These are phyloP conservation scores for Fusarium chaquense DNA, from an alignment of 2,329 filamentous ascomycete species.

Conservation along the genomic window DNA sequence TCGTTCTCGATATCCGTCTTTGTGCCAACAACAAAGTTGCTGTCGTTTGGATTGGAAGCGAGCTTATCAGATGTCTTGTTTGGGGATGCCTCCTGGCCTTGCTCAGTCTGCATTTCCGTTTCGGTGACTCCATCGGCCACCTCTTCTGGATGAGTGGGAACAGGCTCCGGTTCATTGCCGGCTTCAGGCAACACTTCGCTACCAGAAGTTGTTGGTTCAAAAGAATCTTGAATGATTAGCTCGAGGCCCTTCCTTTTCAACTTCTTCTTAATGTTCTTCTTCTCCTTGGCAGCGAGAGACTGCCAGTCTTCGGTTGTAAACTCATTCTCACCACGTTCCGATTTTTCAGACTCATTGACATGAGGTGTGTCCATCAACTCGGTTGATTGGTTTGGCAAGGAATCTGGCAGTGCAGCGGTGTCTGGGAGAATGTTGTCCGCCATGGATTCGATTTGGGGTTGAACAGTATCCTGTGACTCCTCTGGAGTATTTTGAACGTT, in stretches of 20 bases:
- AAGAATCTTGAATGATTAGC: constrained; percentile 24
- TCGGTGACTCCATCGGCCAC: not conserved
- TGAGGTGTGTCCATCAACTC: not conserved
- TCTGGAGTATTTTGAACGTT: constrained; percentile 20
- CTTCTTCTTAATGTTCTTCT: constrained; percentile 42
- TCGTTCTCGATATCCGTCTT: not conserved
- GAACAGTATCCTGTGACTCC: constrained; percentile 11
- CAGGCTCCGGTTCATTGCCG: not conserved
- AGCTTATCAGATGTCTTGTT: not conserved
- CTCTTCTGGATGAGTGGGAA: not conserved
- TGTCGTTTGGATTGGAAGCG: not conserved
- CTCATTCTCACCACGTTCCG: constrained; percentile 14
- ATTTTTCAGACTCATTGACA: not conserved
- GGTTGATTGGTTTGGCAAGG: not conserved
- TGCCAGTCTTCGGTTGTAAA: constrained; percentile 34
- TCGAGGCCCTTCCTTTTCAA: constrained; percentile 41
- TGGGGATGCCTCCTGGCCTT: not conserved
- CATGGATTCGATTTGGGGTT: not conserved
- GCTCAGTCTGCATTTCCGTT: not conserved
- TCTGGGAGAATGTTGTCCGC: not conserved
- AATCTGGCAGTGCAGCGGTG: not conserved
- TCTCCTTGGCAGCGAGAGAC: constrained; percentile 35
- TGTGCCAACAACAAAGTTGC: not conserved
- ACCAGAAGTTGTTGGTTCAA: not conserved
- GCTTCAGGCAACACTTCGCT: not conserved